phyloP scores from a whole-genome alignment of 495 filamentous ascomycete genomes.

The Acidomyces sp. region DNA sequence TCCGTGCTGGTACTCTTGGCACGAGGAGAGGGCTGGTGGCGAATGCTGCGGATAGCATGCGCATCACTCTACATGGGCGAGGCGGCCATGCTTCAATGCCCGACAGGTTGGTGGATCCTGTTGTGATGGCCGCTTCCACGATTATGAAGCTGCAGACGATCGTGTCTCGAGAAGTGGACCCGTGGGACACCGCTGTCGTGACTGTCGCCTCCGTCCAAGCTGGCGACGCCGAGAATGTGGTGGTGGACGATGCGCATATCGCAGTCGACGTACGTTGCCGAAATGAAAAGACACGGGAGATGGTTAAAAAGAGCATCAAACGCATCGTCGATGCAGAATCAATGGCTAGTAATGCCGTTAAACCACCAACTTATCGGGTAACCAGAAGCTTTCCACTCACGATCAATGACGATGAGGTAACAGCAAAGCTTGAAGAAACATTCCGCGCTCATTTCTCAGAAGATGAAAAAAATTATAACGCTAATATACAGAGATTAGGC shows the following conservation, averaged over 20 bases:
- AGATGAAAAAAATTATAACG: constrained; percentile 17
- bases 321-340: constrained; percentile 44
- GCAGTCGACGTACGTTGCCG: constrained; percentile 39
- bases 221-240: constrained; percentile 41
- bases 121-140: constrained; percentile 40
- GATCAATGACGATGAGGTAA: constrained; percentile 38
- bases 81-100: constrained; percentile 43
- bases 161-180: constrained; percentile 39
- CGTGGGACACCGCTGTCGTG: constrained; percentile 41
- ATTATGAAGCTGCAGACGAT: constrained; percentile 44
- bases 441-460: constrained; percentile 36
- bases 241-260: constrained; percentile 37
- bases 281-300: constrained; percentile 29
- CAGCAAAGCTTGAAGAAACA: constrained; percentile 27
- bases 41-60: constrained; percentile 20
- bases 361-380: constrained; percentile 30
- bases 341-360: constrained; percentile 30
- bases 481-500: constrained; percentile 19
- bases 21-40: constrained; percentile 23
- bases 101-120: constrained; percentile 42
- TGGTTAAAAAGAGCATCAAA: constrained; percentile 34
- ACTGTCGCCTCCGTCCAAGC: constrained; percentile 41
- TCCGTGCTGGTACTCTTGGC: constrained; percentile 20
- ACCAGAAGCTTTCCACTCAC: constrained; percentile 36
- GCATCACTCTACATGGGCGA: constrained; percentile 32